Percentiles rank a stretch among this genome's conserved stretches.
Evolutionary conservation across 169 alveolate genomes (phyloP).

Genomic region (Ichthyophthirius multifiliis): DNA sequence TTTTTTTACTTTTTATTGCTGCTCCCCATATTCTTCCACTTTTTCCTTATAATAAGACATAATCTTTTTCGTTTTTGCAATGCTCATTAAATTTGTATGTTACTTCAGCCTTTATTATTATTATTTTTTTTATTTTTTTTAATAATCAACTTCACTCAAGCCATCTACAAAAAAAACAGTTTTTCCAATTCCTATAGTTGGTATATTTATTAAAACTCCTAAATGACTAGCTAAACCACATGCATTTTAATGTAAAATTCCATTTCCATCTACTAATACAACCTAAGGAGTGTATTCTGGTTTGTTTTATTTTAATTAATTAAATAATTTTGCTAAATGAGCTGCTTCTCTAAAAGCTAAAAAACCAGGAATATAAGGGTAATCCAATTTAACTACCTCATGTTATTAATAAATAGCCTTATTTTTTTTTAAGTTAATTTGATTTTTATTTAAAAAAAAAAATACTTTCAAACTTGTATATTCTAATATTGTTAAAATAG

Average conservation of each 20-base stretch:
- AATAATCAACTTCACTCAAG: slow-evolving; percentile 33
- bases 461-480: slow-evolving; percentile 60
- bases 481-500: slow-evolving; percentile 60
- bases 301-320: slow-evolving; percentile 42
- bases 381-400: slow-evolving; percentile 57
- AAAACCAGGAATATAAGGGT: slow-evolving; percentile 87
- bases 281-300: slow-evolving; percentile 77
- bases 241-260: slow-evolving; percentile 77
- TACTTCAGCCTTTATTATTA: slow-evolving; percentile 30
- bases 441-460: neutral
- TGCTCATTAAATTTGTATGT: slow-evolving; percentile 48
- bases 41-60: slow-evolving; percentile 58
- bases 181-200: slow-evolving; percentile 82
- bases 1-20: slow-evolving; percentile 66
- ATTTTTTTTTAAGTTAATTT: neutral
- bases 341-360: slow-evolving; percentile 88
- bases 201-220: slow-evolving; percentile 77
- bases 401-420: slow-evolving; percentile 62
- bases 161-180: slow-evolving; percentile 85
- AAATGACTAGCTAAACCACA: slow-evolving; percentile 88
- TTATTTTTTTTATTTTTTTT: neutral
- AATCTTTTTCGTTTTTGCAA: slow-evolving; percentile 63
- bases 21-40: slow-evolving; percentile 80
- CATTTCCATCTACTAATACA: slow-evolving; percentile 86
- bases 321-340: slow-evolving; percentile 57